Percentiles rank a stretch among this genome's conserved stretches.
Evolutionary conservation across 371 early-diverging fungal species (phyloP).

Genomic region (Actinomortierella ambigua): DNA sequence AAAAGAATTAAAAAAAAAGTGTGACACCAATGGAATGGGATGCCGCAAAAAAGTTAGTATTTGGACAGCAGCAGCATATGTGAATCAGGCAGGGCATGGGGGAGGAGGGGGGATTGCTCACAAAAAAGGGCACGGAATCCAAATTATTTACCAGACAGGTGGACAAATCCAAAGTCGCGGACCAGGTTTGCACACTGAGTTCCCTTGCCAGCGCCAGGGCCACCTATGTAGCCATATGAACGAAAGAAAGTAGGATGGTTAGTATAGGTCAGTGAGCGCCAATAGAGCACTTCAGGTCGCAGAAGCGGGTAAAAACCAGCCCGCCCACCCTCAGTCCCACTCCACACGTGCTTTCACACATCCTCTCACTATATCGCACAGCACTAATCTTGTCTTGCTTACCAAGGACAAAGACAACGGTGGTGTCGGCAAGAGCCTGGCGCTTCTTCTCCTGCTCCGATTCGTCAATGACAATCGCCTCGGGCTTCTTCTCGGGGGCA

Average conservation of each 20-base stretch:
- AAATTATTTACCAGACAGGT: slow-evolving; percentile 90
- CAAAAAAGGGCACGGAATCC: no score
- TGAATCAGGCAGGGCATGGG: no score
- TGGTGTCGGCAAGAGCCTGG: slow-evolving; percentile 50
- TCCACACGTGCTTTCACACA: no score
- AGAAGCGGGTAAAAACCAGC: no score
- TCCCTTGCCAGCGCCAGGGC: slow-evolving; percentile 93
- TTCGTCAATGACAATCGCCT: slow-evolving; percentile 10
- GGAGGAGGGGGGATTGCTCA: no score
- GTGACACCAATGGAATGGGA: background rate
- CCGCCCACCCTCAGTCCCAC: no score
- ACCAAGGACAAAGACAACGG: slow-evolving; percentile 81
- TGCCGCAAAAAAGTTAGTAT: no score
- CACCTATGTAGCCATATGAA: slow-evolving; percentile 63
- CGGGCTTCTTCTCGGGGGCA: slow-evolving; percentile 5
- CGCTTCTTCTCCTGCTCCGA: slow-evolving; percentile 8
- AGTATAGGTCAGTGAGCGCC: no score
- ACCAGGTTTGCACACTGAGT: slow-evolving; percentile 92
- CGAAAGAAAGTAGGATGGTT: background rate
- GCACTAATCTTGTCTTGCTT: slow-evolving; percentile 7
- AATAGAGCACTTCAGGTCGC: no score
- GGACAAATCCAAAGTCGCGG: slow-evolving; percentile 90
- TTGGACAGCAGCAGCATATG: no score
- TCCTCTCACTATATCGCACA: no score
- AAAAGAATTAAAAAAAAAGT: background rate